Base-by-base conservation (phyloP, 176 grass and related monocot genomes). In the Tillandsia fasciculata region DNA sequence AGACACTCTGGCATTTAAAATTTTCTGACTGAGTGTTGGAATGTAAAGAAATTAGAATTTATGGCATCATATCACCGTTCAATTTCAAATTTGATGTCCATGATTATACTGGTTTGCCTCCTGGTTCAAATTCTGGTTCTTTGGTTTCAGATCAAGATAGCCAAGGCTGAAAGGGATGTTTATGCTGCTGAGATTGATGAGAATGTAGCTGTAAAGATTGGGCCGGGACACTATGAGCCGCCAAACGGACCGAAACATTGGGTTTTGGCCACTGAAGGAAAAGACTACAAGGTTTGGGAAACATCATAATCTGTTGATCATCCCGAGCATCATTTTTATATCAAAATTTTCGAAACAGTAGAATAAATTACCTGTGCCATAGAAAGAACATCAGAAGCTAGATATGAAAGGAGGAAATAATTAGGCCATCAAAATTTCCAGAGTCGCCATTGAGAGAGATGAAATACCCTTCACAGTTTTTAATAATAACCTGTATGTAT, bases 251-350 rank as follows among this genome's bases (percentile, higher is more conserved):
- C 83, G 64, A 72, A 75, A 68, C 79, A 79, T 42, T 99, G 94
- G 94, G 58, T 54, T 26, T 48, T 92, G 63, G 79, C 82, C 28
- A 82, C 87, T 9, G 94, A 99, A 77, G 94, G 94, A 51, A 71
- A 54, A 15, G 77, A 90, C 48, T 99, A 93, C 81, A 99, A 90
- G 70, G 83, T 97, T 17, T 92, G 94, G 94, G 89, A 90, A 61
- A 64, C 53, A 15, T 53, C 84, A 47, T 73, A 71, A 17, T 76
- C 78, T 71, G 49, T 52, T 49, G 53, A 57, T 68, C 2, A 71
- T 66, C 26, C 52, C 47, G 58, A 24, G 22, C 66, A 2, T 33
- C 72, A 71, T 72, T 50, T 58, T 49, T 50, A 54, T 23, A 49
- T 64, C 17, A 2, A 48, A 15, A 26, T 15, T 56, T 8, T 20